Evolutionary conservation across 176 grass and related monocot species (phyloP).

Genomic region (barley (Hordeum vulgare)): DNA sequence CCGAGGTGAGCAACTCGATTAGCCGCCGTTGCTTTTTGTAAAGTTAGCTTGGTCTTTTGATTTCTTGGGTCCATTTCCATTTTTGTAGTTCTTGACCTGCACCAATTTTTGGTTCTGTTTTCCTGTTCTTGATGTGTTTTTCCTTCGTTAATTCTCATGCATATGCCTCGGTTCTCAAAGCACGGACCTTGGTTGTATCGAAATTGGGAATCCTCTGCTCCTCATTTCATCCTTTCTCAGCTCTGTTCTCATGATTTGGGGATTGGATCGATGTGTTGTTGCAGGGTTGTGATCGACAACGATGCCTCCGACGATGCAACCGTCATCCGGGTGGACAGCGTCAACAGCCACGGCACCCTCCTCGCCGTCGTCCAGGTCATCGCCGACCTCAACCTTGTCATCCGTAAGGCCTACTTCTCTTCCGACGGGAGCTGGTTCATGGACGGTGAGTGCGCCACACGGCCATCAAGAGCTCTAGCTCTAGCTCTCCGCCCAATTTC

Average conservation of each 20-base stretch:
- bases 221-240: background rate
- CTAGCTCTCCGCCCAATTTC: background rate
- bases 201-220: background rate
- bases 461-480: background rate
- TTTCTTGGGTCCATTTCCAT: too few relatives aligned
- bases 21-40: background rate
- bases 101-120: background rate
- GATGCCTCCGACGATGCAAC: slow-evolving; percentile 58
- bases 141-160: too few relatives aligned
- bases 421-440: slow-evolving; percentile 95
- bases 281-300: slow-evolving; percentile 89
- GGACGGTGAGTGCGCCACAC: slow-evolving; percentile 45
- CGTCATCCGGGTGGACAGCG: slow-evolving; percentile 73
- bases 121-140: background rate
- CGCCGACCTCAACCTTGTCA: slow-evolving; percentile 76
- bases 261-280: background rate
- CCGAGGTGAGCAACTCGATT: slow-evolving; percentile 38
- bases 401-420: slow-evolving; percentile 80
- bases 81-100: background rate
- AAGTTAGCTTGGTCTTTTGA: background rate
- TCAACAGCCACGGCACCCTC: slow-evolving; percentile 73
- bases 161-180: too few relatives aligned
- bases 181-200: too few relatives aligned
- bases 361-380: slow-evolving; percentile 89
- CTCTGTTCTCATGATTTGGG: background rate